phyloP scores from a whole-genome alignment of 2,329 filamentous ascomycete genomes.

The Zasmidium angulare region DNA sequence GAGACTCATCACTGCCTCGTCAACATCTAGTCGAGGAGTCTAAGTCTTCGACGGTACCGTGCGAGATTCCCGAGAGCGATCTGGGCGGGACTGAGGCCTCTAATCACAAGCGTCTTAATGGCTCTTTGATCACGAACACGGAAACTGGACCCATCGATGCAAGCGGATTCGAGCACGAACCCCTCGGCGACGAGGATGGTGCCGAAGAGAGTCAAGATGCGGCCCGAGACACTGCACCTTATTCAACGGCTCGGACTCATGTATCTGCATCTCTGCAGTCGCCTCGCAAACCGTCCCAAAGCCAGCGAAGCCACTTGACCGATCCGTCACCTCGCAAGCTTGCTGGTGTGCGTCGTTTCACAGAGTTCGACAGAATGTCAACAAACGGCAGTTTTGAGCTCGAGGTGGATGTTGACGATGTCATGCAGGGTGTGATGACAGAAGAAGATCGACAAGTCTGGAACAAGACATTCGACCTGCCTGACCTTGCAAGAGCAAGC shows the following conservation, averaged over 20 bases:
- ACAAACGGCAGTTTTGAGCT: constrained; percentile 16
- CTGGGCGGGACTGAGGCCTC: constrained; percentile 8
- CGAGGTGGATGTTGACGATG: constrained; percentile 34
- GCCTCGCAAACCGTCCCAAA: constrained; percentile 21
- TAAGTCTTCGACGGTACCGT: constrained; percentile 9
- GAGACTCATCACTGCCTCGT: constrained; percentile 18
- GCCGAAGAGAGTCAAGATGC: constrained; percentile 16
- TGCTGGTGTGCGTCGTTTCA: constrained; percentile 32
- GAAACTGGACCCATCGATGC: too few species aligned
- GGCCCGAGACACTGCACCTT: constrained; percentile 20
- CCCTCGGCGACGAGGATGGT: too few species aligned
- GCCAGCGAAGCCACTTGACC: constrained; percentile 28
- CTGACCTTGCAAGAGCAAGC: constrained; percentile 4
- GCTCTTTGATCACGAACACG: too few species aligned
- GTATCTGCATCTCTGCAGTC: constrained; percentile 29
- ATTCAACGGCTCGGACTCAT: constrained; percentile 42
- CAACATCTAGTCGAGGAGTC: constrained; percentile 16
- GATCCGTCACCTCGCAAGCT: constrained; percentile 34
- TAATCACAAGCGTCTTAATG: not conserved
- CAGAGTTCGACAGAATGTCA: constrained; percentile 28
- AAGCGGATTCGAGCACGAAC: too few species aligned
- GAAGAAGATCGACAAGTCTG: constrained; percentile 39
- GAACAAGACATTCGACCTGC: constrained; percentile 24
- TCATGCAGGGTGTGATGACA: constrained; percentile 35
- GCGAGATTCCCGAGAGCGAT: constrained; percentile 35